phyloP scores from a whole-genome alignment of 805 yeast genomes.

The Sugiyamaella boreocaroliniensis region DNA sequence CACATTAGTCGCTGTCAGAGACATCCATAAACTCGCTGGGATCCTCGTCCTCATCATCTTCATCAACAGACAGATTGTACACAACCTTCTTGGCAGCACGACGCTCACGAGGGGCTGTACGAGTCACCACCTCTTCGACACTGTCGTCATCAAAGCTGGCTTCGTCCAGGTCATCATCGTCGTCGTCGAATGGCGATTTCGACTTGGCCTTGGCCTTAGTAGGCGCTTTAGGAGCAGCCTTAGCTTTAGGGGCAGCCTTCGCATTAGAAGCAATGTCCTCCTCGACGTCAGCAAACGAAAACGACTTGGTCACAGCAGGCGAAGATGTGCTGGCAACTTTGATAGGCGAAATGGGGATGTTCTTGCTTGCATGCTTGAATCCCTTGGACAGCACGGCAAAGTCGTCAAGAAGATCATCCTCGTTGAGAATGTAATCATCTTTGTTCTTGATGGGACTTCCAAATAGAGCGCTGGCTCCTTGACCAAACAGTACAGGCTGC shows the following conservation, averaged over 20 bases:
- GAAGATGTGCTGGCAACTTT: constrained; percentile 1
- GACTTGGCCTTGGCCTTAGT: constrained; percentile 21
- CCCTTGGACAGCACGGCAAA: constrained; percentile 8
- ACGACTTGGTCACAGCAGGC: neutral
- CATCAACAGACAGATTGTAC: neutral
- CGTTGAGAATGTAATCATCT: constrained; percentile 12
- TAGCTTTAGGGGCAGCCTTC: constrained; percentile 4
- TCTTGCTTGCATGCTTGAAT: constrained; percentile 4
- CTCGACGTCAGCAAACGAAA: constrained; percentile 6
- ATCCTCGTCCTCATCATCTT: constrained; percentile 2
- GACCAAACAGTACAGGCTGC: constrained; percentile 28
- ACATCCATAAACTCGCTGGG: neutral
- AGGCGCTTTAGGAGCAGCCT: constrained; percentile 21
- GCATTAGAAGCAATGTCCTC: neutral
- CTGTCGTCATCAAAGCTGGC: constrained; percentile 5
- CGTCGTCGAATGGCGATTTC: constrained; percentile 12
- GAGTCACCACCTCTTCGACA: neutral
- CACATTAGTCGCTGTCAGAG: neutral
- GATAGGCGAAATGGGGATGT: neutral
- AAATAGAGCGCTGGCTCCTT: constrained; percentile 22
- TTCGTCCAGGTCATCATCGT: constrained; percentile 10
- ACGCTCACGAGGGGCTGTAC: neutral
- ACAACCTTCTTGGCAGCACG: neutral
- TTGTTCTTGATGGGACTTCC: constrained; percentile 25
- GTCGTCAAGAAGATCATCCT: constrained; percentile 8